Evolutionary conservation across 2,329 filamentous ascomycete genomes (phyloP).

Genomic region (Ascochyta koolunga): DNA sequence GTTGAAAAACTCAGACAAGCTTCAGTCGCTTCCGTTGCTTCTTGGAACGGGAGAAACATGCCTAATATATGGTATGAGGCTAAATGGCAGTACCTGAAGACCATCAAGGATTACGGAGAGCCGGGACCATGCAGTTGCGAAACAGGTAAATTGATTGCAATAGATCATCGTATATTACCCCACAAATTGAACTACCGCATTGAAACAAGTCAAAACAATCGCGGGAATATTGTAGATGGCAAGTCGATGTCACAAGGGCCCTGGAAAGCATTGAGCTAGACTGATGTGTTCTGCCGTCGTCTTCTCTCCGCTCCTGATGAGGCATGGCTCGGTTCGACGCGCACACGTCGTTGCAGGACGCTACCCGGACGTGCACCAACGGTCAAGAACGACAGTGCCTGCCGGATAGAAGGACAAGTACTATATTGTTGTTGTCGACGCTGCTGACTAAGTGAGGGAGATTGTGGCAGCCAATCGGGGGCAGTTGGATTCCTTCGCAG

Average conservation of each 20-base stretch:
- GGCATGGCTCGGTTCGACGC: conserved; percentile 10
- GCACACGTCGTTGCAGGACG: neutral
- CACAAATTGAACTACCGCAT: conserved; percentile 20
- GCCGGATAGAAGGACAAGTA: neutral
- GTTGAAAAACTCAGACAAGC: neutral
- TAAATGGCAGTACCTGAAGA: conserved; percentile 16
- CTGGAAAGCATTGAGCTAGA: conserved; percentile 5
- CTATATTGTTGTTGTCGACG: neutral
- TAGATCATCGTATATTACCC: conserved; percentile 27
- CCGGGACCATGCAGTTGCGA: conserved; percentile 22
- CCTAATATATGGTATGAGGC: conserved; percentile 18
- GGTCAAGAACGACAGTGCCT: neutral
- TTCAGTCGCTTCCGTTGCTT: neutral
- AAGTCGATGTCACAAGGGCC: neutral
- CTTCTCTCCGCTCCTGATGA: conserved; percentile 22
- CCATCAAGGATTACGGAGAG: conserved; percentile 21
- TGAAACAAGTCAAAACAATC: conserved; percentile 13
- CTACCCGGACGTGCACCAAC: neutral
- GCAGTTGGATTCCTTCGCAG: neutral
- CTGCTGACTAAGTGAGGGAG: neutral
- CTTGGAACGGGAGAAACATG: neutral
- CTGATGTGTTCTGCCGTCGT: neutral
- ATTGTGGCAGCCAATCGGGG: neutral
- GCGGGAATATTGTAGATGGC: conserved; percentile 28
- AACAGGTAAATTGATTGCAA: conserved; percentile 37